A percentile compares a stretch with the other conserved stretches of the same genome.
phyloP scores from a whole-genome alignment of 805 yeast genomes.

The Spathaspora gorwiae region DNA sequence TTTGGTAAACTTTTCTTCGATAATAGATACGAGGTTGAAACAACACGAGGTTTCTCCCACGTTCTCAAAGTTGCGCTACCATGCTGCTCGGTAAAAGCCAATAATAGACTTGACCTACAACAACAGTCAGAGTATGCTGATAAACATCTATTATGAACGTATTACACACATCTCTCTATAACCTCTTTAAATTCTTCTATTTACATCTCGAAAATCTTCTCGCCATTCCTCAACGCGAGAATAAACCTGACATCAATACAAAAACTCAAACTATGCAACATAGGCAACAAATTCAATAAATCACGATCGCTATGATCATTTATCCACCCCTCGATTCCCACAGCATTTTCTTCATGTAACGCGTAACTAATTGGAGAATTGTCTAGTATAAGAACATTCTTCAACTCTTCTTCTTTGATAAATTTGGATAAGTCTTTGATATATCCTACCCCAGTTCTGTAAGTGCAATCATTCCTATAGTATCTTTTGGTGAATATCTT shows the following conservation, averaged over 20 bases:
- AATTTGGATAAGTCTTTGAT: conserved; percentile 46
- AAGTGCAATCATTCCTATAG: conserved; percentile 77
- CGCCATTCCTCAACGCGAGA: conserved; percentile 72
- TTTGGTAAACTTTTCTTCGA: too few species aligned
- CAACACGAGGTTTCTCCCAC: too few species aligned
- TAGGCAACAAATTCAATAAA: conserved; percentile 73
- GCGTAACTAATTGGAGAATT: conserved; percentile 91
- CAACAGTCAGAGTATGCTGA: too few species aligned
- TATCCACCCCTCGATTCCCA: conserved; percentile 96
- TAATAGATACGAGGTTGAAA: too few species aligned
- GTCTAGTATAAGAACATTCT: conserved; percentile 74
- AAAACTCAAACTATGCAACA: conserved; percentile 68
- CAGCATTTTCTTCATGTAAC: conserved; percentile 80
- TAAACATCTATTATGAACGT: too few species aligned
- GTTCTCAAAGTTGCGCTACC: too few species aligned
- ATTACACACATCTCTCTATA: background rate
- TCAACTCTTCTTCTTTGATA: conserved; percentile 65
- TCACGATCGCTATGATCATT: conserved; percentile 91
- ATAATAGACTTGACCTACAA: too few species aligned
- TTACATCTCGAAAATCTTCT: conserved; percentile 46
- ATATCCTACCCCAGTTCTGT: conserved; percentile 77
- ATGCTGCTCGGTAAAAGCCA: too few species aligned
- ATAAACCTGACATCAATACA: conserved; percentile 82
- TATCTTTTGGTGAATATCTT: conserved; percentile 49
- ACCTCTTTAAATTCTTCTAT: background rate